phyloP scores from a whole-genome alignment of 176 grass and related monocot species.

The Phoenix dactylifera region DNA sequence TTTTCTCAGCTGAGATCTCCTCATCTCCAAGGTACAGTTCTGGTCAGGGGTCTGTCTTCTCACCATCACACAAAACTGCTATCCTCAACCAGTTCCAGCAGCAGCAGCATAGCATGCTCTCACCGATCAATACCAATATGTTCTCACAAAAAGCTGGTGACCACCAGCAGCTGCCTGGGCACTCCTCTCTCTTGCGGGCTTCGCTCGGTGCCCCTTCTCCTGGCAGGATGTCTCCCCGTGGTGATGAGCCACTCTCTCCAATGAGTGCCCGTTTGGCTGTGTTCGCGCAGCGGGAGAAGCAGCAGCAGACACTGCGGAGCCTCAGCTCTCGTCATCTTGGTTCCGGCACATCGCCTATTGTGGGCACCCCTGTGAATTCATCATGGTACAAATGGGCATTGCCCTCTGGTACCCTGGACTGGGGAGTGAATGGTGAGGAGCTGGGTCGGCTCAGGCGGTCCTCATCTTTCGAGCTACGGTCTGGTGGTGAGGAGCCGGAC shows the following conservation, averaged over 20 bases:
- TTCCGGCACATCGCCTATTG: conserved; percentile 24
- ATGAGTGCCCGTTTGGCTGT: conserved; percentile 55
- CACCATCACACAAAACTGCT: conserved; percentile 63
- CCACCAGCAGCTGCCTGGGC: conserved; percentile 47
- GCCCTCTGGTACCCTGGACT: conserved; percentile 42
- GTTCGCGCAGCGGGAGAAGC: conserved; percentile 53
- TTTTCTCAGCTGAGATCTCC: conserved; percentile 69
- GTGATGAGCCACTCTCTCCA: conserved; percentile 52
- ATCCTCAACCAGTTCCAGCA: conserved; percentile 83
- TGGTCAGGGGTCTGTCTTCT: conserved; percentile 57
- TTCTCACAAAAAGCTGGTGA: conserved; percentile 53
- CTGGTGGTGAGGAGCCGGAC: conserved; percentile 55
- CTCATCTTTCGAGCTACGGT: conserved; percentile 71
- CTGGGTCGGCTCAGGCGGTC: conserved; percentile 53
- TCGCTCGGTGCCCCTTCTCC: conserved; percentile 54
- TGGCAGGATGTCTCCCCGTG: conserved; percentile 52
- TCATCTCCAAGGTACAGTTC: conserved; percentile 55
- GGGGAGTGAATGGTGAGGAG: conserved; percentile 62
- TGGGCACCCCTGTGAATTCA: conserved; percentile 49
- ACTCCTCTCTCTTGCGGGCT: conserved; percentile 55
- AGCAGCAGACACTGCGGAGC: conserved; percentile 65
- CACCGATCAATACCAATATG: conserved; percentile 59
- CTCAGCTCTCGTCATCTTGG: conserved; percentile 72
- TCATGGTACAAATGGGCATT: conserved; percentile 63
- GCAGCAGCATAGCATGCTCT: conserved; percentile 69